phyloP scores from a whole-genome alignment of 2,329 filamentous ascomycete species.

The Herpotrichia juniperi region DNA sequence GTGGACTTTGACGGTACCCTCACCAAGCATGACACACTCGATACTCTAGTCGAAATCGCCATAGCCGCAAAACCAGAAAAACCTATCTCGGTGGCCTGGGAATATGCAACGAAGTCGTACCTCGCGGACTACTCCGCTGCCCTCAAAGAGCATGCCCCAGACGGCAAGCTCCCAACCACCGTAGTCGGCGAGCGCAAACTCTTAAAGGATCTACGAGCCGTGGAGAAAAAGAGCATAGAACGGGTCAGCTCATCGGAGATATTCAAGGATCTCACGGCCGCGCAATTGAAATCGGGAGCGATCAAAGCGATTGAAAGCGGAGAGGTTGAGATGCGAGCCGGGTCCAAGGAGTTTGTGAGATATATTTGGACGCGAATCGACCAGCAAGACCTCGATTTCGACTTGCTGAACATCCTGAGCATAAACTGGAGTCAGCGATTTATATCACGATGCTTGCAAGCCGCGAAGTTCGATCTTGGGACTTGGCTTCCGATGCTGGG shows the following conservation, averaged over 20 bases:
- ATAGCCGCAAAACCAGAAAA: constrained; percentile 29
- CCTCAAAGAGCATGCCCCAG: constrained; percentile 34
- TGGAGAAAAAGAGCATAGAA: constrained; percentile 50
- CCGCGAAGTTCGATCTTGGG: background rate
- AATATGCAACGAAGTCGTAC: constrained; percentile 47
- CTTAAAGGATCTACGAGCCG: constrained; percentile 40
- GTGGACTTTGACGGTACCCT: constrained; percentile 58
- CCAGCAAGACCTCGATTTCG: constrained; percentile 1
- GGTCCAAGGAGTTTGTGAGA: constrained; percentile 43
- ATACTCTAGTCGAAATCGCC: constrained; percentile 48
- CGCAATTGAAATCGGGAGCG: constrained; percentile 35
- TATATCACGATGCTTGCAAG: constrained; percentile 39
- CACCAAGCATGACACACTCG: constrained; percentile 52
- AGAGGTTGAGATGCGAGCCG: constrained; percentile 43
- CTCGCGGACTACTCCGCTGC: constrained; percentile 46
- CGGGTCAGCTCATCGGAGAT: constrained; percentile 48
- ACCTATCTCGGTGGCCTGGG: constrained; percentile 40
- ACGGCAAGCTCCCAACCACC: constrained; percentile 31
- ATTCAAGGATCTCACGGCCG: constrained; percentile 45
- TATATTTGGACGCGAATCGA: constrained; percentile 13
- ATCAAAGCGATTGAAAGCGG: constrained; percentile 32
- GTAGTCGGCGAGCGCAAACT: constrained; percentile 45
- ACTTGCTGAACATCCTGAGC: constrained; percentile 46
- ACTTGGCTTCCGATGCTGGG: background rate
- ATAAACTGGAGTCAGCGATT: constrained; percentile 56